Conservation (phyloP, 2,329 filamentous ascomycete species). For the Cryphonectria radicalis region DNA sequence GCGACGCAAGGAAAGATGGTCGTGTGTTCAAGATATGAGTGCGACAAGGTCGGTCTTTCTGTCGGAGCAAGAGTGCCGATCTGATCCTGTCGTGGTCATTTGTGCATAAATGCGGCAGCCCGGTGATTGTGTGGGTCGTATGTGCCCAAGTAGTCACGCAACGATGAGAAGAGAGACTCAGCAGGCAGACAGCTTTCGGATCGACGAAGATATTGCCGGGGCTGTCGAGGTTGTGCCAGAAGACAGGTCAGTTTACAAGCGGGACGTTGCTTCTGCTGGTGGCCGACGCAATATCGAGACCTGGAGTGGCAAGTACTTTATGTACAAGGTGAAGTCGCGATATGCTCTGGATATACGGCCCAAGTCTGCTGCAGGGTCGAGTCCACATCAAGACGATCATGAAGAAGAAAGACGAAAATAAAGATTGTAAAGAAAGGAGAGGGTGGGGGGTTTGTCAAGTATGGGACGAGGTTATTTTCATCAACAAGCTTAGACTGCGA, state of each 20-base stretch:
- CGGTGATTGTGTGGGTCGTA: slow-evolving; percentile 1
- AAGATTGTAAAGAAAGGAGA: neutral
- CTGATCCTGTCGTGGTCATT: neutral
- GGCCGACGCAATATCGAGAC: neutral
- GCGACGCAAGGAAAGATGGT: neutral
- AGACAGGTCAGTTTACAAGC: neutral
- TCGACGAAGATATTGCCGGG: neutral
- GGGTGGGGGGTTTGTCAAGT: neutral
- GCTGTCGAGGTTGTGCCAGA: neutral
- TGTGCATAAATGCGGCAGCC: neutral
- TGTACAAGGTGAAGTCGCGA: neutral
- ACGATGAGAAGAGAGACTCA: neutral
- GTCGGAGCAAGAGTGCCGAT: neutral
- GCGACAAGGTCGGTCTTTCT: neutral
- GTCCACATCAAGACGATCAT: neutral
- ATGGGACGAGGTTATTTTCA: slow-evolving; percentile 12
- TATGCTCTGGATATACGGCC: neutral
- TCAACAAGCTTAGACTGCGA: neutral
- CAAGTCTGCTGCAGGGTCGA: neutral
- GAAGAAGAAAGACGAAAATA: neutral
- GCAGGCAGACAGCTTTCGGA: neutral
- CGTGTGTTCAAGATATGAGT: neutral
- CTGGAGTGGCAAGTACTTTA: neutral
- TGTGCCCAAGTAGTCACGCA: neutral
- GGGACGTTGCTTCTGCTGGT: neutral